These are phyloP conservation scores for Musa beccarii DNA, from an alignment of 176 grass and related monocot genomes.

Conservation along the genomic window DNA sequence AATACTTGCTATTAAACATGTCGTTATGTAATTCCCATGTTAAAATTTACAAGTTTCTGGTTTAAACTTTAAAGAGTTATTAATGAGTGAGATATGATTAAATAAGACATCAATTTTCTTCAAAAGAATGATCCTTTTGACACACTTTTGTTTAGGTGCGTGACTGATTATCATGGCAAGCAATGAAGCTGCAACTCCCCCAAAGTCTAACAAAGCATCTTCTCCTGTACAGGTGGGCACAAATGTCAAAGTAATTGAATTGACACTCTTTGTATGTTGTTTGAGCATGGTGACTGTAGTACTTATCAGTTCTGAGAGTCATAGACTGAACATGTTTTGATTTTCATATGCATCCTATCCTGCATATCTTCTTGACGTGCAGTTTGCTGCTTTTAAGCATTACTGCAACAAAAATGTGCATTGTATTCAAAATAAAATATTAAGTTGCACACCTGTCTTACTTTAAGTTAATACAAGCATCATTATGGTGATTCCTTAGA, in stretches of 20 bases:
- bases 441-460: too few species aligned
- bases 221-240: slow-evolving; percentile 54
- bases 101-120: neutral
- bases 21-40: neutral
- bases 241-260: neutral
- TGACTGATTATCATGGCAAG: slow-evolving; percentile 38
- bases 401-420: too few species aligned
- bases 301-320: too few species aligned
- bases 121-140: neutral
- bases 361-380: too few species aligned
- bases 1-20: neutral
- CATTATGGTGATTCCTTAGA: too few species aligned
- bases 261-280: neutral
- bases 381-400: too few species aligned
- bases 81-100: neutral
- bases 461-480: too few species aligned
- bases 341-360: too few species aligned
- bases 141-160: slow-evolving; percentile 5
- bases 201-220: slow-evolving; percentile 51
- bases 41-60: too few species aligned
- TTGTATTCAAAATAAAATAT: too few species aligned
- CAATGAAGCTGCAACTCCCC: slow-evolving; percentile 43
- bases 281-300: neutral
- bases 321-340: too few species aligned
- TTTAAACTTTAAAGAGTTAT: too few species aligned